Base-by-base conservation (phyloP, 257 asterid species). In the Linaria vulgaris region DNA sequence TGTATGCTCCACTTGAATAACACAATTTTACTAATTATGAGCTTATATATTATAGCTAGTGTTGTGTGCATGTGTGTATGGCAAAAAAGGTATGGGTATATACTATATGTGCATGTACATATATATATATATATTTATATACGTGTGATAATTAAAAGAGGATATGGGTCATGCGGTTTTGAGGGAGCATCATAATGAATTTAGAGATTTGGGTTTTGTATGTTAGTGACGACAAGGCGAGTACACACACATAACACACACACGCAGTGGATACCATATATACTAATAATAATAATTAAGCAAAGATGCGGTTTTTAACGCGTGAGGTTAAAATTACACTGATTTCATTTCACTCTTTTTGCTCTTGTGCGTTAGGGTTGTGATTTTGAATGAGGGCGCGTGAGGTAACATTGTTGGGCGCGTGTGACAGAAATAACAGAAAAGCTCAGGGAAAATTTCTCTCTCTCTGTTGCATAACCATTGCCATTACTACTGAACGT, bases 361-460 rank as follows among this genome's bases (percentile, higher is more conserved):
- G 34, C 34, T 27, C 34, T 27, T 2, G 6, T 27, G n/a, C n/a
- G 34, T 27, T 27, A 27, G 6, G n/a, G n/a, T n/a, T 27, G 34
- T 27, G 34, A 6, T 27, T 27, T 27, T 27, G n/a, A n/a, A n/a
- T n/a, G n/a, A 27, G 34, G 41, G 80, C 76, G 80, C 76, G 80
- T 70, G 80, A 43, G 74, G 25, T 8, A 61, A 6, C 21, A 49
- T 54, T 30, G 19, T 13, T 57, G 17, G 2, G 19, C 41, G 37
- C 46, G 49, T 63, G 69, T 13, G 78, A 64, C 70, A 71, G 23
- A 68, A 34, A 66, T 73, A 73, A 69, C 82, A 73, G 82, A 69
- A 37, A 27, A 27, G 6, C 34, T 12, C 15, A 20, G 25, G 45
- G 58, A 65, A 59, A n/a, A 37, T 51, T 66, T 67, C 58, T 65